Evolutionary conservation across 176 grass and related monocot species (phyloP).

Genomic region (Bolboschoenus planiculmis): DNA sequence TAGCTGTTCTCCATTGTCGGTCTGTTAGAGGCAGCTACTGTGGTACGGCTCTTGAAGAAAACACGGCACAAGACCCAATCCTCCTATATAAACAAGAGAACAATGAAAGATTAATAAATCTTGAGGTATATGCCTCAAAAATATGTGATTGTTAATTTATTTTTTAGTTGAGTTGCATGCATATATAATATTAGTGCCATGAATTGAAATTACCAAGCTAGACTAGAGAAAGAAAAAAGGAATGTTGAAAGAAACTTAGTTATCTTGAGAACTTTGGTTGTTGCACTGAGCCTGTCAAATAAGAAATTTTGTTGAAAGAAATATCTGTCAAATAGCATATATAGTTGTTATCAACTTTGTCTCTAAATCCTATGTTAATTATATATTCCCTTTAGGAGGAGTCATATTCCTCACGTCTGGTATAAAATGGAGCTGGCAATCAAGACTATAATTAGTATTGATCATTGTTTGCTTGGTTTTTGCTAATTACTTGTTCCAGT

Average conservation of each 20-base stretch:
- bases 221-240: neutral
- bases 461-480: neutral
- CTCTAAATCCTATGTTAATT: neutral
- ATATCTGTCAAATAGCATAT: neutral
- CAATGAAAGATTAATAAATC: neutral
- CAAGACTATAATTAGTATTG: neutral
- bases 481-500: neutral
- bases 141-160: neutral
- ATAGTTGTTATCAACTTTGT: neutral
- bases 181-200: neutral
- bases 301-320: too few relatives aligned
- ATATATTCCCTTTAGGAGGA: neutral
- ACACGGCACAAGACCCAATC: conserved; percentile 93
- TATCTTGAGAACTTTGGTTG: neutral
- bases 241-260: neutral
- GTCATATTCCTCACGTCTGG: conserved; percentile 6
- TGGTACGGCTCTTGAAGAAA: conserved; percentile 70
- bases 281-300: neutral
- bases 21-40: conserved; percentile 18
- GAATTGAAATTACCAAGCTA: neutral
- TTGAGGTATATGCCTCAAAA: neutral
- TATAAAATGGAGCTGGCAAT: neutral
- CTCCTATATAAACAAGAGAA: conserved; percentile 36
- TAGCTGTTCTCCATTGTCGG: conserved; percentile 34
- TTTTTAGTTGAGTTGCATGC: neutral